Percentiles rank a stretch among this genome's conserved stretches.
Evolutionary conservation across 495 filamentous ascomycete genomes (phyloP).

Genomic region (Daldinia vernicosa): DNA sequence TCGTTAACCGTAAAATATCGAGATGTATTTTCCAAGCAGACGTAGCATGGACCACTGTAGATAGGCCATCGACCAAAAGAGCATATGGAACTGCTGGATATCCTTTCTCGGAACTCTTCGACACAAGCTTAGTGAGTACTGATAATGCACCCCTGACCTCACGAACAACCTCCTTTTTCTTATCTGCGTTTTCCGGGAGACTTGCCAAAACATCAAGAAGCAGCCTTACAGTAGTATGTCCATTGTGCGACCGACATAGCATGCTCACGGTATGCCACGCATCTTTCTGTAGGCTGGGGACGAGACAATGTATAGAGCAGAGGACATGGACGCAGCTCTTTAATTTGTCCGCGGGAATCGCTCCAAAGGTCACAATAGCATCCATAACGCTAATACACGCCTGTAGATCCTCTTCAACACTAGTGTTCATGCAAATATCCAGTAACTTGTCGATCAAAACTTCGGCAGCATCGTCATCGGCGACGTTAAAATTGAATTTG

Average conservation of each 20-base stretch:
- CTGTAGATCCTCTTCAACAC: slow-evolving; percentile 74
- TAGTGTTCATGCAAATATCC: slow-evolving; percentile 78
- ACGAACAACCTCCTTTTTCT: slow-evolving; percentile 65
- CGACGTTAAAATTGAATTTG: slow-evolving; percentile 82
- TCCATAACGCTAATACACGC: slow-evolving; percentile 81
- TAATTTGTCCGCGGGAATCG: slow-evolving; percentile 74
- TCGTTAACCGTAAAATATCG: slow-evolving; percentile 64
- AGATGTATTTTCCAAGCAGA: slow-evolving; percentile 60
- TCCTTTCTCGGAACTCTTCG: slow-evolving; percentile 66
- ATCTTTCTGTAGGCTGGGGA: slow-evolving; percentile 71
- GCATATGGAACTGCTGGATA: slow-evolving; percentile 68
- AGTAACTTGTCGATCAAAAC: slow-evolving; percentile 73
- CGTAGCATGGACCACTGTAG: slow-evolving; percentile 64
- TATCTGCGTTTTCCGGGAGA: slow-evolving; percentile 56
- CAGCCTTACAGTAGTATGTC: slow-evolving; percentile 71
- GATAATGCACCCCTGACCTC: slow-evolving; percentile 73
- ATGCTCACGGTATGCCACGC: slow-evolving; percentile 81
- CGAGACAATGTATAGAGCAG: slow-evolving; percentile 81
- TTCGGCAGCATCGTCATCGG: slow-evolving; percentile 72
- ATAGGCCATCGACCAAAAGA: slow-evolving; percentile 66
- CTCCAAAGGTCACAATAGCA: slow-evolving; percentile 78
- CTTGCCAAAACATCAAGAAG: slow-evolving; percentile 70
- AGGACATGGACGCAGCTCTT: slow-evolving; percentile 78
- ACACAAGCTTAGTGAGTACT: slow-evolving; percentile 71
- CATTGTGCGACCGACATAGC: slow-evolving; percentile 80